Evolutionary conservation across 2,329 filamentous ascomycete genomes (phyloP), one percentile per base, ranked within the genome.

Genomic region (Cucurbitaria berberidis): DNA sequence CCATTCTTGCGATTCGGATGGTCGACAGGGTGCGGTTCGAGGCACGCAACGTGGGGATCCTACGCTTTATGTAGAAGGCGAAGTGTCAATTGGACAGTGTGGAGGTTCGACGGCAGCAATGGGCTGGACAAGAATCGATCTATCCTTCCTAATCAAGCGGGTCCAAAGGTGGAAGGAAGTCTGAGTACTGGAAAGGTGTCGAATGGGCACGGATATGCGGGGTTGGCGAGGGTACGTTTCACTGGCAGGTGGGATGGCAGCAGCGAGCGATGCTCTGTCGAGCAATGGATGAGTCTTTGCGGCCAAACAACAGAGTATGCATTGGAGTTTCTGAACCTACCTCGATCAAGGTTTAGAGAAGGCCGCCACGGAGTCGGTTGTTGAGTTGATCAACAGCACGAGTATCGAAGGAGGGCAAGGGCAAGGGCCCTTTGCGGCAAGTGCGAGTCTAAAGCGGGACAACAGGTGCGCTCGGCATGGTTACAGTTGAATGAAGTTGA

Each of bases 1-100:
- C 77, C 77, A 80, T 80, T 56, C 45, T 64, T 58, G 58, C 53
- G 41, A 49, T 42, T 55, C 51, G 10, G 41, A 45, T 32, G 34
- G 53, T 39, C 36, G 50, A 36, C 21, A 22, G 45, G 29, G 45
- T 61, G 61, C 45, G 58, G 51, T 63, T 64, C 62, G 66, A 68
- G 62, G 67, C 56, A 63, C 63, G 66, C 60, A 64, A 67, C 62
- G 65, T 61, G 62, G 50, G 36, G n/a, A 29, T 16, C n/a, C 36
- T 35, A 29, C 41, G 29, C 29, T 41, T 29, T 26, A 22, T n/a
- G 46, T 48, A 51, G 55, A 51, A 53, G 48, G 47, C 21, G 45
- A 48, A 39, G 40, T 1, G 50, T 34, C 34, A 47, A 36, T 47
- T 21, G 43, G 49, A 39, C 43, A 54, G 48, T 49, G 34, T 6